These are phyloP conservation scores for Lagenidium sp. DNA, from an alignment of 352 stramenopile species.

Conservation along the genomic window DNA sequence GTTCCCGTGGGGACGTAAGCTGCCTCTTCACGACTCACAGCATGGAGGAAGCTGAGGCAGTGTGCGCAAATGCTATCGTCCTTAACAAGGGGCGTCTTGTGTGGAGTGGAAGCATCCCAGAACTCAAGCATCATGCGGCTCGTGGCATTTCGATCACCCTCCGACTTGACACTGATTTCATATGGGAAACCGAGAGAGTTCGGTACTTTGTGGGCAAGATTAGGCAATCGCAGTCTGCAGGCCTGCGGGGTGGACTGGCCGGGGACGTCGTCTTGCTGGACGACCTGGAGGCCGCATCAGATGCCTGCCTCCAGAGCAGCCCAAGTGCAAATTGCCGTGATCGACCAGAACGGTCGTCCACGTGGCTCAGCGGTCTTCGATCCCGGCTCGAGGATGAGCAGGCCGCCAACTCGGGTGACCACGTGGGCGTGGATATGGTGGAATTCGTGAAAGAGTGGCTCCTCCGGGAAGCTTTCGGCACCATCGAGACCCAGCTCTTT, in stretches of 20 bases:
- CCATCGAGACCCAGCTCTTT: slow-evolving; percentile 47
- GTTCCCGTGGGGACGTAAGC: slow-evolving; percentile 32
- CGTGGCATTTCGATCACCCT: slow-evolving; percentile 65
- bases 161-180: slow-evolving; percentile 28
- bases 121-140: slow-evolving; percentile 65
- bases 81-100: slow-evolving; percentile 63
- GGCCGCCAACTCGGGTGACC: not conserved
- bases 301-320: slow-evolving; percentile 30
- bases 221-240: slow-evolving; percentile 12
- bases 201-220: slow-evolving; percentile 37
- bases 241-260: slow-evolving; percentile 9
- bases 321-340: slow-evolving; percentile 6
- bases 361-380: slow-evolving; percentile 33
- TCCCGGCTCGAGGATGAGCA: slow-evolving; percentile 27
- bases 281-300: slow-evolving; percentile 44
- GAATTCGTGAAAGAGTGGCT: slow-evolving; percentile 79
- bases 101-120: slow-evolving; percentile 69
- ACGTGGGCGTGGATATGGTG: slow-evolving; percentile 12
- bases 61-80: slow-evolving; percentile 76
- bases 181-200: slow-evolving; percentile 34
- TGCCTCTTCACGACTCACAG: slow-evolving; percentile 83
- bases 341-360: slow-evolving; percentile 4
- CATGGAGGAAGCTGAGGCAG: slow-evolving; percentile 78
- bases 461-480: slow-evolving; percentile 49
- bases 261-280: slow-evolving; percentile 16